Evolutionary conservation across 768 basidiomycete species (phyloP).

Genomic region (Tricholoma furcatifolium): DNA sequence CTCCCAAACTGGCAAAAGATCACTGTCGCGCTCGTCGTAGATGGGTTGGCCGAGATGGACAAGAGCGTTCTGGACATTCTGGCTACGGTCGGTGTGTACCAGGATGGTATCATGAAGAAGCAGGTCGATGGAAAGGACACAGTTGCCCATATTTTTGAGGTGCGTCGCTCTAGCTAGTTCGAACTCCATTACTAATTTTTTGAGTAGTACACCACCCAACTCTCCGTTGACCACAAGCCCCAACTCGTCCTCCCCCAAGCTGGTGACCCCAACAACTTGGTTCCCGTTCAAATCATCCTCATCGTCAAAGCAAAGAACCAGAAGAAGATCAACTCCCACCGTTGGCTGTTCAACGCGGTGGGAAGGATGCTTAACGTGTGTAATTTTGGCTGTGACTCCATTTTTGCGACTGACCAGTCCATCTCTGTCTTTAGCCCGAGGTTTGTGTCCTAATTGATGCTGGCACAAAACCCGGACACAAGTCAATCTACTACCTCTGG

Average conservation of each 20-base stretch:
- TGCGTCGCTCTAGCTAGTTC: conserved; percentile 25
- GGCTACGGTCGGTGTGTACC: conserved; percentile 88
- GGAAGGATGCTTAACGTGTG: conserved; percentile 69
- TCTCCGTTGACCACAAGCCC: conserved; percentile 89
- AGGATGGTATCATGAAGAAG: conserved; percentile 95
- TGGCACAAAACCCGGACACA: conserved; percentile 94
- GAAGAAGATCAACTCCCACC: conserved; percentile 95
- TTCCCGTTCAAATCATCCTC: conserved; percentile 90
- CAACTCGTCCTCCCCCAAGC: conserved; percentile 88
- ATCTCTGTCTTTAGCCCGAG: conserved; percentile 67
- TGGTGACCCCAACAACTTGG: conserved; percentile 88
- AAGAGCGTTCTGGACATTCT: conserved; percentile 89
- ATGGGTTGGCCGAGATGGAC: conserved; percentile 94
- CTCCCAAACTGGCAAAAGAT: conserved; percentile 90
- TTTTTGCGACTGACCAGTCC: neutral
- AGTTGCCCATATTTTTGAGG: conserved; percentile 95
- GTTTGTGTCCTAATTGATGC: conserved; percentile 92
- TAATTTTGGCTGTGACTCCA: conserved; percentile 5
- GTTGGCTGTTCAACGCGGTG: conserved; percentile 95
- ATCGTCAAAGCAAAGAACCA: conserved; percentile 94
- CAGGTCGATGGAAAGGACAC: conserved; percentile 85
- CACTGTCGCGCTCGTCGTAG: conserved; percentile 84
- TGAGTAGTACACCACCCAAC: conserved; percentile 88
- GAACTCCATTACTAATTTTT: conserved; percentile 3
- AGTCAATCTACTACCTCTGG: conserved; percentile 95